Evolutionary conservation across 2,329 filamentous ascomycete species (phyloP), one percentile per base, ranked within the genome.

Genomic region (Fusarium gaditjirri): DNA sequence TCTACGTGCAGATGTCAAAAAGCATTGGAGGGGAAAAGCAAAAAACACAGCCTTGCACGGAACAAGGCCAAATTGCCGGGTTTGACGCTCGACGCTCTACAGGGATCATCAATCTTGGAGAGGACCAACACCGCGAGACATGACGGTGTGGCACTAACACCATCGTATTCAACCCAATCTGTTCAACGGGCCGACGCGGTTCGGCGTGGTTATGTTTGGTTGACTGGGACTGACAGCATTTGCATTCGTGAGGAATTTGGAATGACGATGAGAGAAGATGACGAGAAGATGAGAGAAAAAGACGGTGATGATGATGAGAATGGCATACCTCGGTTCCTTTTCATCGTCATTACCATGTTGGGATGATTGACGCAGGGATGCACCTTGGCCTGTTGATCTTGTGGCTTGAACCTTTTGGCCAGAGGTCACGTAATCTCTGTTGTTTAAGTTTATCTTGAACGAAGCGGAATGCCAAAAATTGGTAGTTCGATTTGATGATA

Each of bases 61-160:
- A 54, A 56, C 49, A 38, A 43, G 52, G 46, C 68, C 64, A 54
- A 39, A 25, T 57, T 61, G 39, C 70, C 59, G 69, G 55, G 46
- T 33, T 64, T 56, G 36, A 52, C 54, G 43, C 63, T 56, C 21
- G 31, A 54, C 38, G 36, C 23, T 25, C 5, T 56, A 43, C 63
- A 58, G 38, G 63, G 68, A 49, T 61, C 46, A 49, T 61, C 46
- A 33, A 5, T 42, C 38, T 33, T 63, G 49, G 19, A 56, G 21
- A 53, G 21, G 23, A 55, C 35, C 39, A 31, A 31, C 47, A 42
- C 25, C 33, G 27, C 52, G 29, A 66, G 61, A 31, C 61, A 58
- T 65, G 64, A 65, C 41, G 60, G 44, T 27, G 64, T 65, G 60
- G 61, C 49, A 66, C 69, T 54, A 50, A 63, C 27, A 46, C 46